Percentiles rank a stretch among this genome's conserved stretches.
Conservation (phyloP, 345 rosid genomes). For the Conringia planisiliqua region DNA sequence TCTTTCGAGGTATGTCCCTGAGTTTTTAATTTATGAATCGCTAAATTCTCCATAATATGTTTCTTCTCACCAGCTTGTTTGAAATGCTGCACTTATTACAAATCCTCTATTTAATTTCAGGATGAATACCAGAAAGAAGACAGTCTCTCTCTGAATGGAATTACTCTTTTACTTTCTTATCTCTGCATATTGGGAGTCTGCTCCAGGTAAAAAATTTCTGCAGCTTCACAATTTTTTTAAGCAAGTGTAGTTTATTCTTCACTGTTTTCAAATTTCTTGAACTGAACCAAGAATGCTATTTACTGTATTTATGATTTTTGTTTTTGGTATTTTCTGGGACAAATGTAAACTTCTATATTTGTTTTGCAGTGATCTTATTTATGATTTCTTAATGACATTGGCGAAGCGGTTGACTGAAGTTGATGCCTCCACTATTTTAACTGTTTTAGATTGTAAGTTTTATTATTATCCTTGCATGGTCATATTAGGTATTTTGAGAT, state of each 20-base stretch:
- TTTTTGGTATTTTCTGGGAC: background rate
- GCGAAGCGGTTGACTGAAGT: constrained; percentile 67
- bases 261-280: background rate
- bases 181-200: constrained; percentile 80
- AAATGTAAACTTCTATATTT: background rate
- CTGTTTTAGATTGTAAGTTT: constrained; percentile 71
- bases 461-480: background rate
- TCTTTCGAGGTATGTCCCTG: constrained; percentile 60
- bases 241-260: background rate
- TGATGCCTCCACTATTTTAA: constrained; percentile 77
- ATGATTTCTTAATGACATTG: constrained; percentile 71
- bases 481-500: constrained; percentile 4
- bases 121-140: constrained; percentile 76
- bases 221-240: background rate
- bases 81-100: background rate
- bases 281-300: background rate
- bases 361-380: constrained; percentile 78
- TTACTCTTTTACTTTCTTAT: constrained; percentile 74
- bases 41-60: background rate
- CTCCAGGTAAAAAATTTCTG: constrained; percentile 55
- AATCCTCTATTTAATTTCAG: constrained; percentile 36
- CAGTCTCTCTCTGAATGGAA: constrained; percentile 72
- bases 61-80: background rate
- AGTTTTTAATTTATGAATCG: background rate
- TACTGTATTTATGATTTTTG: background rate